These are phyloP conservation scores for Platanus orientalis DNA, from an alignment of 164 flowering plant genomes.

Conservation along the genomic window DNA sequence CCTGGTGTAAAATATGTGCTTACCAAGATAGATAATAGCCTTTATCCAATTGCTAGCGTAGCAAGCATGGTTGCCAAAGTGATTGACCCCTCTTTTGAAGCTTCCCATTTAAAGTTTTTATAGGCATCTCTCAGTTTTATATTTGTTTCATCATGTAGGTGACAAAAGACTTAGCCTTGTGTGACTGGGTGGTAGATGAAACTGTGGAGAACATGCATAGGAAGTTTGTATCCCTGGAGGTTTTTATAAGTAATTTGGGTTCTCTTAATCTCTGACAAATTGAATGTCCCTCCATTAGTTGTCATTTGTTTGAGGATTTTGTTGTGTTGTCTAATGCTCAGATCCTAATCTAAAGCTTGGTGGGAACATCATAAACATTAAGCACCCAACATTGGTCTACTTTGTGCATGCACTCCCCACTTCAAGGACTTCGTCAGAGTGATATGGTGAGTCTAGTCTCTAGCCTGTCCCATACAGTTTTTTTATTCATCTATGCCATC, in stretches of 20 bases:
- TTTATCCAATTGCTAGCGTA: conserved; percentile 94
- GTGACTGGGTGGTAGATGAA: conserved; percentile 76
- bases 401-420: conserved; percentile 80
- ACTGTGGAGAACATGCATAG: conserved; percentile 66
- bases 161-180: conserved; percentile 79
- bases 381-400: conserved; percentile 74
- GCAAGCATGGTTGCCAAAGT: conserved; percentile 98
- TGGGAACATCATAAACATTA: conserved; percentile 68
- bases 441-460: conserved; percentile 52
- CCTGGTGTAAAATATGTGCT: conserved; percentile 77
- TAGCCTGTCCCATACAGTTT: too few species aligned
- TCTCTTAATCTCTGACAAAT: not conserved
- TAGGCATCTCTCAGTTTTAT: not conserved
- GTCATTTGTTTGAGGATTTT: not conserved
- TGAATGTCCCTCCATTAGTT: not conserved
- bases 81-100: conserved; percentile 5
- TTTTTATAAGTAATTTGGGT: conserved; percentile 16
- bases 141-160: conserved; percentile 39
- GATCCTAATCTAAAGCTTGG: conserved; percentile 93
- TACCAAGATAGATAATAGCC: conserved; percentile 95
- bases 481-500: not conserved
- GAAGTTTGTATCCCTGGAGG: conserved; percentile 98
- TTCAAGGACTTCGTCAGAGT: conserved; percentile 65
- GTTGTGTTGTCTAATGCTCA: conserved; percentile 16
- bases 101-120: not conserved